A percentile compares a stretch with the other conserved stretches of the same genome.
These are phyloP conservation scores for Aspergillus calidoustus DNA, from an alignment of 2,329 filamentous ascomycete species.

Conservation along the genomic window DNA sequence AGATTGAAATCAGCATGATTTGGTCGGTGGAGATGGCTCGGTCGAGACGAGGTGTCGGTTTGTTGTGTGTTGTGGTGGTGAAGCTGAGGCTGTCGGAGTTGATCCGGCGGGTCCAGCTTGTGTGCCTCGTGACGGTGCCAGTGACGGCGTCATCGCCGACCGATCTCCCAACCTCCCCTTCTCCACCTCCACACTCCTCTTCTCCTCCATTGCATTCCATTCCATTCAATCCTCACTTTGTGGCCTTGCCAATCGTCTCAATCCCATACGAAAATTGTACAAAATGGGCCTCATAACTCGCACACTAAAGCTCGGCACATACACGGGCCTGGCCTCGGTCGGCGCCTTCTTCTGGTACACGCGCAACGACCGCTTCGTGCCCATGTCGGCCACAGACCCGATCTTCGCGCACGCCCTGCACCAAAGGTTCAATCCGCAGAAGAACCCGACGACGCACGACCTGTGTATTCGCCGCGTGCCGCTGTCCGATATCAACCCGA, in stretches of 20 bases:
- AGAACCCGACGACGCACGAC: slow-evolving; percentile 68
- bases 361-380: slow-evolving; percentile 60
- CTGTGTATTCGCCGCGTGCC: slow-evolving; percentile 67
- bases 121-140: too few species aligned
- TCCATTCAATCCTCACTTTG: neutral
- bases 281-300: slow-evolving; percentile 60
- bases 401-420: slow-evolving; percentile 65
- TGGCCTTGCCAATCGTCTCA: too few species aligned
- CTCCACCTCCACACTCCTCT: slow-evolving; percentile 6
- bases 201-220: neutral
- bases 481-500: slow-evolving; percentile 66
- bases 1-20: neutral
- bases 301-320: slow-evolving; percentile 49
- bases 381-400: slow-evolving; percentile 63
- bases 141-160: slow-evolving; percentile 6
- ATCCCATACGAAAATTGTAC: neutral
- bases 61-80: neutral
- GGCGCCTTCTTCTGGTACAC: slow-evolving; percentile 60
- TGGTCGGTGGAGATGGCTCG: neutral
- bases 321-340: slow-evolving; percentile 54
- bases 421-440: slow-evolving; percentile 63
- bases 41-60: neutral
- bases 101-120: slow-evolving; percentile 5
- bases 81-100: slow-evolving; percentile 16
- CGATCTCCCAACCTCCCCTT: slow-evolving; percentile 1